These are phyloP conservation scores for Leucogyrophana mollusca DNA, from an alignment of 768 basidiomycete species.

Conservation along the genomic window DNA sequence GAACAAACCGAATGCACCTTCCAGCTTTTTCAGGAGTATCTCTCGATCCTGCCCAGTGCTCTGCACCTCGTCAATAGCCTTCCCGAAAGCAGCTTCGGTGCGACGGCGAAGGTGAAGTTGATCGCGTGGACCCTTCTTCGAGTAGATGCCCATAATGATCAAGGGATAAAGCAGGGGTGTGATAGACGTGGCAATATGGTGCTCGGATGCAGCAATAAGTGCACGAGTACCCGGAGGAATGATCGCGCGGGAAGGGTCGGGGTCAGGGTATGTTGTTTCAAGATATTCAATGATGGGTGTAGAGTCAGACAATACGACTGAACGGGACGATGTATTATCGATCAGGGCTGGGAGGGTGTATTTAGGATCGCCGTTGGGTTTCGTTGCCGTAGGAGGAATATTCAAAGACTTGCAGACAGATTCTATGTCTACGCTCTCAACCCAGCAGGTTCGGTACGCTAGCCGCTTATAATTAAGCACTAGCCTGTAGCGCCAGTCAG, in stretches of 20 bases:
- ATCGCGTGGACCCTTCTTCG: conserved; percentile 17
- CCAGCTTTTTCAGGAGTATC: conserved; percentile 17
- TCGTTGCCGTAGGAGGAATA: conserved; percentile 24
- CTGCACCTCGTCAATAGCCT: conserved; percentile 5
- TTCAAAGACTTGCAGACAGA: conserved; percentile 18
- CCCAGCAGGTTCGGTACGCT: conserved; percentile 25
- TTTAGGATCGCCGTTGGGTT: conserved; percentile 23
- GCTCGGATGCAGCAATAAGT: conserved; percentile 22
- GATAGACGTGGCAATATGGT: conserved; percentile 16
- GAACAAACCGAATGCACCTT: conserved; percentile 13
- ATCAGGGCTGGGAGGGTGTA: conserved; percentile 35
- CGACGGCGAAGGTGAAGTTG: conserved; percentile 16
- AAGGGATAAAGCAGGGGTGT: conserved; percentile 14
- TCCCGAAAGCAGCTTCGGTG: conserved; percentile 10
- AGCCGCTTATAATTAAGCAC: conserved; percentile 28
- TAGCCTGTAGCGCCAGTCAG: conserved; percentile 7
- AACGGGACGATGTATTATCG: conserved; percentile 16
- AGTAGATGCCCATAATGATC: conserved; percentile 18
- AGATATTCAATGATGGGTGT: conserved; percentile 36
- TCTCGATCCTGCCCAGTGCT: conserved; percentile 20
- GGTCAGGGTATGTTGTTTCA: conserved; percentile 23
- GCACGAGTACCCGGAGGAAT: conserved; percentile 18
- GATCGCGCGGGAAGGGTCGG: conserved; percentile 11
- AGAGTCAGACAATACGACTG: conserved; percentile 31
- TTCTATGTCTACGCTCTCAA: conserved; percentile 24